Conservation (phyloP, 2,329 filamentous ascomycete species). For the Chrysoporthe cubensis region DNA sequence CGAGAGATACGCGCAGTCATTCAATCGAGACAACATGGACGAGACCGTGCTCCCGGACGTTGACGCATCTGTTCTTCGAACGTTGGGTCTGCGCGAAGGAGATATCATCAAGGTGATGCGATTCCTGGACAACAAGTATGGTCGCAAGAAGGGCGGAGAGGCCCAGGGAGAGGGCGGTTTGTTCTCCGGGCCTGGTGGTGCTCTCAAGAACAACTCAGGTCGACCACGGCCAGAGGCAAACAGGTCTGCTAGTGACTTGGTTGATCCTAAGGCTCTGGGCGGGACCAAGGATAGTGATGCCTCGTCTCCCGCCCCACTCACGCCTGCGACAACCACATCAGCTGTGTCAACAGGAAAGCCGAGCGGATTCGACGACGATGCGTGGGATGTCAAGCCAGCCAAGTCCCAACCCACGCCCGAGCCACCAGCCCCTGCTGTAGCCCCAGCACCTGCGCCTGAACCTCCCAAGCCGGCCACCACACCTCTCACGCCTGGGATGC, state of each 20-base stretch:
- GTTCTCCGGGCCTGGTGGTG: constrained; percentile 91
- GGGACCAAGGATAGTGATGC: constrained; percentile 56
- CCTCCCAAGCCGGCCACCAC: constrained; percentile 46
- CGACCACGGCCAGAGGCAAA: constrained; percentile 87
- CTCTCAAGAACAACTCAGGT: constrained; percentile 89
- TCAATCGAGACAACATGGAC: constrained; percentile 91
- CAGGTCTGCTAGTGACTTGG: constrained; percentile 82
- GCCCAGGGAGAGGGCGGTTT: constrained; percentile 59
- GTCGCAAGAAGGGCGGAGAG: constrained; percentile 66
- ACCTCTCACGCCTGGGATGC: constrained; percentile 67
- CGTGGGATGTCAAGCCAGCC: constrained; percentile 92
- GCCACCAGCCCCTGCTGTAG: constrained; percentile 41
- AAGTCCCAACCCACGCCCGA: constrained; percentile 51
- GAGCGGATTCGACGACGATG: constrained; percentile 88
- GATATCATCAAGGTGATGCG: constrained; percentile 97
- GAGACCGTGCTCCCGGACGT: constrained; percentile 92
- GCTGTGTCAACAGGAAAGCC: constrained; percentile 32
- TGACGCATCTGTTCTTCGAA: constrained; percentile 78
- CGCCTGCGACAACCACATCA: constrained; percentile 30
- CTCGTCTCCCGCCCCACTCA: constrained; percentile 37
- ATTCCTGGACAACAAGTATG: constrained; percentile 78
- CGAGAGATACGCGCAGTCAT: constrained; percentile 90
- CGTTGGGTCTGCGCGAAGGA: constrained; percentile 90
- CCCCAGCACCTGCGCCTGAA: constrained; percentile 42
- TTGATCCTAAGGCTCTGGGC: constrained; percentile 86